phyloP scores from a whole-genome alignment of 2,329 filamentous ascomycete species.

The Chaetothyriales sp. region DNA sequence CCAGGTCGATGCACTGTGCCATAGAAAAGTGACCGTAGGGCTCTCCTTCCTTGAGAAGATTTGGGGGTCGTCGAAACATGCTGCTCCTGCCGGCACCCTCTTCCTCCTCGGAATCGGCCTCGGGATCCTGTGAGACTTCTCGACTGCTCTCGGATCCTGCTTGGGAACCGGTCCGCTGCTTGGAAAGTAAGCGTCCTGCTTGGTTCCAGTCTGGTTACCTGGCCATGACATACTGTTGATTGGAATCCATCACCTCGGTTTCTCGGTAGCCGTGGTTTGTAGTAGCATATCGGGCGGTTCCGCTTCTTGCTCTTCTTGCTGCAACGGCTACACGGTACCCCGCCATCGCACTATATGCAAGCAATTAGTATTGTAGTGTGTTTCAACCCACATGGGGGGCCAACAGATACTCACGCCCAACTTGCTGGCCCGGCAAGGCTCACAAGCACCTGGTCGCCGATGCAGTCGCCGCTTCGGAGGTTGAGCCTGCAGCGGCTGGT shows the following conservation, averaged over 20 bases:
- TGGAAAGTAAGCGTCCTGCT: neutral
- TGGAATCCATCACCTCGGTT: constrained; percentile 1
- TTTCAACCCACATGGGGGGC: too few species aligned
- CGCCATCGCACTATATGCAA: constrained; percentile 8
- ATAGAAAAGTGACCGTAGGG: constrained; percentile 8
- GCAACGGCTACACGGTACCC: constrained; percentile 11
- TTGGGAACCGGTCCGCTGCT: neutral
- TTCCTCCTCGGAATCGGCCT: neutral
- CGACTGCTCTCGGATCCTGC: neutral
- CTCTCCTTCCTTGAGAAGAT: neutral
- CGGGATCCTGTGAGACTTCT: constrained; percentile 1
- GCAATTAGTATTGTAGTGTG: neutral
- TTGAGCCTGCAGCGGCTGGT: neutral
- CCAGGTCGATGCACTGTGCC: constrained; percentile 8
- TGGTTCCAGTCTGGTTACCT: neutral
- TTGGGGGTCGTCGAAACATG: neutral
- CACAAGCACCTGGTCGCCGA: constrained; percentile 11
- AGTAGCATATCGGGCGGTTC: neutral
- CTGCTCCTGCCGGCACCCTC: constrained; percentile 1
- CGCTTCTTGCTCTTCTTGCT: constrained; percentile 10
- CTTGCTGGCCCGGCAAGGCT: constrained; percentile 14
- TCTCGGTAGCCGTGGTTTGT: neutral
- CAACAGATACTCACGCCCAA: constrained; percentile 5
- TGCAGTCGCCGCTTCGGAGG: constrained; percentile 2
- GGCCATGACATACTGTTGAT: neutral